Conservation (phyloP, 306 rosid species). For the Albizia julibrissin region DNA sequence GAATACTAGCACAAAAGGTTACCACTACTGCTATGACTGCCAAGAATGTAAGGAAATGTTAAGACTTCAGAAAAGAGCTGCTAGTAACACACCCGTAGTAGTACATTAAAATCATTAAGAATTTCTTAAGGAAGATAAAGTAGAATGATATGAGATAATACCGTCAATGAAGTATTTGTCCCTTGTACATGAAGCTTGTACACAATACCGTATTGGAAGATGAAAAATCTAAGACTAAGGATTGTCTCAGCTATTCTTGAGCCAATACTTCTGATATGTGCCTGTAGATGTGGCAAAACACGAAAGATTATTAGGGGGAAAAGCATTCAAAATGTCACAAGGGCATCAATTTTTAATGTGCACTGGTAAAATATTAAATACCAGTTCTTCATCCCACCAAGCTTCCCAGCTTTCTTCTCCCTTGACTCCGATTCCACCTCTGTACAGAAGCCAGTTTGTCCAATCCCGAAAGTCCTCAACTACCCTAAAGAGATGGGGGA, state of each 20-base stretch:
- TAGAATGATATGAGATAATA: conserved; percentile 31
- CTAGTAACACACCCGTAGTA: not conserved
- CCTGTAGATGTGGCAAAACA: conserved; percentile 47
- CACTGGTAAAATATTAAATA: conserved; percentile 33
- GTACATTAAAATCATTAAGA: not conserved
- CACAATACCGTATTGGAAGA: conserved; percentile 93
- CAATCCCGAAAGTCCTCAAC: conserved; percentile 93
- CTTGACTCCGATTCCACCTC: conserved; percentile 97
- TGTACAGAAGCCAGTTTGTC: conserved; percentile 95
- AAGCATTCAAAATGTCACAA: conserved; percentile 1
- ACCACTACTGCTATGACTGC: not conserved
- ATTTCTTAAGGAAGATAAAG: not conserved
- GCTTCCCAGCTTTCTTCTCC: conserved; percentile 99
- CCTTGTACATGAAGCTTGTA: conserved; percentile 75
- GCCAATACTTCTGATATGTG: conserved; percentile 71
- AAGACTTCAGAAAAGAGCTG: not conserved
- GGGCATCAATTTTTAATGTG: conserved; percentile 12
- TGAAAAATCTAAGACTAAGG: conserved; percentile 84
- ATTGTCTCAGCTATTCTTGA: conserved; percentile 87
- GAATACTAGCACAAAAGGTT: not conserved
- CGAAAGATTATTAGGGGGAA: not conserved
- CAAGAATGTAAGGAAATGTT: not conserved
- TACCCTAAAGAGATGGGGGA: conserved; percentile 52
- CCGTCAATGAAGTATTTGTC: conserved; percentile 75
- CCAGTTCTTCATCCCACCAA: conserved; percentile 99